These are phyloP conservation scores for Hyphopichia buzzinii DNA, from an alignment of 1,139 yeast genomes.

Conservation along the genomic window DNA sequence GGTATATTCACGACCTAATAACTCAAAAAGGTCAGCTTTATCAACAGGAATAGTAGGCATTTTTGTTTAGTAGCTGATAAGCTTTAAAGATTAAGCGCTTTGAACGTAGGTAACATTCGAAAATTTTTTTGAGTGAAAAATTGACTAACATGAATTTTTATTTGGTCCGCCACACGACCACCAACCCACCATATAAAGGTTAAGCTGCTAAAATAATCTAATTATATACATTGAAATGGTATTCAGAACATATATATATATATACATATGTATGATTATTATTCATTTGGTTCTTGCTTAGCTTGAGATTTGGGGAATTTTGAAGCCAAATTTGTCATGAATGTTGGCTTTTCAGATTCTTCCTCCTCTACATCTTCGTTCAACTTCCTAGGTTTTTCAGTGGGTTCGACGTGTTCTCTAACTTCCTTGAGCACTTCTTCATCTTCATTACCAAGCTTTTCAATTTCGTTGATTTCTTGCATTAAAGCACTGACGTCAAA, in stretches of 20 bases:
- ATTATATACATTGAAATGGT: too few species aligned
- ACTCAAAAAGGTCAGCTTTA: conserved; percentile 83
- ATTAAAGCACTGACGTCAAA: conserved; percentile 49
- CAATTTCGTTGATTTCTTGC: conserved; percentile 47
- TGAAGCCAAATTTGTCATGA: conserved; percentile 3
- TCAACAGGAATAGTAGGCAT: conserved; percentile 99
- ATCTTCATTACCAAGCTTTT: conserved; percentile 23
- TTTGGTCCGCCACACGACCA: too few species aligned
- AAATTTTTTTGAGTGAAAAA: neutral
- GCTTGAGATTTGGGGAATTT: neutral
- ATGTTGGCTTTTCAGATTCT: conserved; percentile 5
- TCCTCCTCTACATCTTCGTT: conserved; percentile 24
- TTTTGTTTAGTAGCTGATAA: conserved; percentile 3
- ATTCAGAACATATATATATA: too few species aligned
- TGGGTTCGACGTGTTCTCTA: conserved; percentile 14
- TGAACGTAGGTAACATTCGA: neutral
- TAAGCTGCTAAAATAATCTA: too few species aligned
- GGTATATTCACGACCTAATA: conserved; percentile 77
- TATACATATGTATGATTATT: too few species aligned
- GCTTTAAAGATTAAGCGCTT: neutral
- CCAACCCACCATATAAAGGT: too few species aligned
- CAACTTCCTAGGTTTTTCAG: conserved; percentile 7
- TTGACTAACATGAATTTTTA: neutral
- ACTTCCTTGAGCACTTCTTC: conserved; percentile 14
- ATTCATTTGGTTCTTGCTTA: too few species aligned